Conservation (phyloP, 169 alveolate species). For the Plasmodium blacklocki region DNA sequence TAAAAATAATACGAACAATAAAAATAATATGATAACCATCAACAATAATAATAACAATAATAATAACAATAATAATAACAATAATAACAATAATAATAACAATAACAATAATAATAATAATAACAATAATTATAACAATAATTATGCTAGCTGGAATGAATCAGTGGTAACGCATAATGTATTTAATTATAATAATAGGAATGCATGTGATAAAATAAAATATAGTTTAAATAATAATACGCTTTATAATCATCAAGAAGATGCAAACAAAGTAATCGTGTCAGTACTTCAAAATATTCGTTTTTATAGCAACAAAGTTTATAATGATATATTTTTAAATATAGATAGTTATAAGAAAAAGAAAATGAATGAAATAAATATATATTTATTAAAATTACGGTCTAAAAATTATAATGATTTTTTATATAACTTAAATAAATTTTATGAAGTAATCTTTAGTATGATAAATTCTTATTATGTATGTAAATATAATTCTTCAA, state of each 20-base stretch:
- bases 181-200: neutral
- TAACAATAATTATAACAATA: too few species aligned
- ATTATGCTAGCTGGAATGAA: too few species aligned
- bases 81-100: too few species aligned
- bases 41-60: too few species aligned
- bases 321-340: conserved; percentile 41
- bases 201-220: too few species aligned
- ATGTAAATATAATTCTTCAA: conserved; percentile 50
- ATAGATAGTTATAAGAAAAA: conserved; percentile 32
- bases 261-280: too few species aligned
- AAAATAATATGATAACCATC: too few species aligned
- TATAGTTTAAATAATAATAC: neutral
- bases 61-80: too few species aligned
- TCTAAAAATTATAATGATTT: conserved; percentile 34
- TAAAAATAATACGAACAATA: too few species aligned
- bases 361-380: conserved; percentile 32
- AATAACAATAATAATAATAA: too few species aligned
- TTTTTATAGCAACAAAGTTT: conserved; percentile 33
- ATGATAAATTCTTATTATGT: conserved; percentile 43
- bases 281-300: conserved; percentile 38
- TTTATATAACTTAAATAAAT: conserved; percentile 53
- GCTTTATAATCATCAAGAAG: neutral
- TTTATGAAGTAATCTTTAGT: conserved; percentile 25
- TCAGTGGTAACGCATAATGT: neutral
- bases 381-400: conserved; percentile 48